Evolutionary conservation across 2,329 filamentous ascomycete species (phyloP).

Genomic region (Xylariaceae sp.): DNA sequence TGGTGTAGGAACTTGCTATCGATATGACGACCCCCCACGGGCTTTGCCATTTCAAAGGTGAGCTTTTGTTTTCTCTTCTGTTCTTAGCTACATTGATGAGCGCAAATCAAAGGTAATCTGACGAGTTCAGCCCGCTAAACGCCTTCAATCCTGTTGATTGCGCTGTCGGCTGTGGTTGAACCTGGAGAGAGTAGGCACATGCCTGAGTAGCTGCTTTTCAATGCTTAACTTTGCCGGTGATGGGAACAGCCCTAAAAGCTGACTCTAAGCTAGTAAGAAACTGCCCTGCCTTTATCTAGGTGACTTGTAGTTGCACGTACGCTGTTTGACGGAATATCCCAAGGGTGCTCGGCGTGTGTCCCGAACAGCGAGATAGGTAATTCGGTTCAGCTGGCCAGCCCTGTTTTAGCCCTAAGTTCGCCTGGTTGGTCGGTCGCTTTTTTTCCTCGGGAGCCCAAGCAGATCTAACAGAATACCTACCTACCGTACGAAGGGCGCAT

Average conservation of each 20-base stretch:
- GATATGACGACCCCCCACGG: too few relatives aligned
- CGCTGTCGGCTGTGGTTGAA: conserved; percentile 26
- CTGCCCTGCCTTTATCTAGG: neutral
- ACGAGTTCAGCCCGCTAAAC: conserved; percentile 29
- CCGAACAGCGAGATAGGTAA: too few relatives aligned
- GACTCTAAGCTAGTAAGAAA: conserved; percentile 1
- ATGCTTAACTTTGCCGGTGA: neutral
- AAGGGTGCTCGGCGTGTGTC: too few relatives aligned
- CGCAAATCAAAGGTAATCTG: conserved; percentile 32
- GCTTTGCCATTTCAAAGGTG: conserved; percentile 5
- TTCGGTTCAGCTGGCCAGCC: too few relatives aligned
- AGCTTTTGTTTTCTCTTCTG: conserved; percentile 3
- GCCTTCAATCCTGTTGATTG: conserved; percentile 6
- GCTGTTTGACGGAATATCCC: neutral
- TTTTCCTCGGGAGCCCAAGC: too few relatives aligned
- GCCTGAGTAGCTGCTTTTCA: conserved; percentile 23
- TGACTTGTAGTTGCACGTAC: neutral
- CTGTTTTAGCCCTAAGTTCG: too few relatives aligned
- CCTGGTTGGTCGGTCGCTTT: too few relatives aligned
- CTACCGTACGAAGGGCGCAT: too few relatives aligned
- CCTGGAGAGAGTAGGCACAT: conserved; percentile 30
- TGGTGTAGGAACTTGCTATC: neutral
- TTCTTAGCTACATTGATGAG: conserved; percentile 29
- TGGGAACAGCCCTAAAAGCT: conserved; percentile 3
- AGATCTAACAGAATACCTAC: too few relatives aligned